These are phyloP conservation scores for Calonectria pauciramosa DNA, from an alignment of 2,329 filamentous ascomycete species.

Conservation along the genomic window DNA sequence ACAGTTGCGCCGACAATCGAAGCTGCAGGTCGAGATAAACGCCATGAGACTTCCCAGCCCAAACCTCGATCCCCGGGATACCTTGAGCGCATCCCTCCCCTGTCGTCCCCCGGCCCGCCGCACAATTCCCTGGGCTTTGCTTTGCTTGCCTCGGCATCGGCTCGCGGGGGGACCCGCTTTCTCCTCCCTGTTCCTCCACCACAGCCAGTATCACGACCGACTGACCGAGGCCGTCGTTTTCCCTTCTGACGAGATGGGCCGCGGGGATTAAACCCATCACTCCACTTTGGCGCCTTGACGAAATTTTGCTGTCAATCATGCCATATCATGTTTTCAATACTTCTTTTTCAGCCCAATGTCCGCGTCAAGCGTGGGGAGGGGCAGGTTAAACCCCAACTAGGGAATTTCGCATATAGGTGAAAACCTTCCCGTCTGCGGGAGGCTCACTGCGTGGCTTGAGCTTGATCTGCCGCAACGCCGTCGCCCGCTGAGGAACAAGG, in stretches of 20 bases:
- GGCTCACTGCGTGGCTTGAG: neutral
- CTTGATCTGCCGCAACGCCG: neutral
- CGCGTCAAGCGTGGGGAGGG: conserved; percentile 16
- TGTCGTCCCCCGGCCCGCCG: conserved; percentile 39
- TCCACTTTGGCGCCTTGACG: neutral
- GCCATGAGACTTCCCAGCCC: neutral
- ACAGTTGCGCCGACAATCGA: neutral
- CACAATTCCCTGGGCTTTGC: conserved; percentile 5
- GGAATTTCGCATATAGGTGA: neutral
- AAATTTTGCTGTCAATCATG: too few relatives aligned
- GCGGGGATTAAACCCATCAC: neutral
- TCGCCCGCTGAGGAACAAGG: neutral
- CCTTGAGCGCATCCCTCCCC: conserved; percentile 22
- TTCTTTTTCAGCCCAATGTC: neutral
- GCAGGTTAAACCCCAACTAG: neutral
- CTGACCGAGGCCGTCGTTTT: conserved; percentile 24
- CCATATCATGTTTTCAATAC: neutral
- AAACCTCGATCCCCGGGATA: neutral
- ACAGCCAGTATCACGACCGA: conserved; percentile 14
- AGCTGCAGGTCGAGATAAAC: neutral
- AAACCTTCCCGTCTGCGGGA: neutral
- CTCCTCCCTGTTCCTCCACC: conserved; percentile 26
- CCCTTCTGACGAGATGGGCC: neutral
- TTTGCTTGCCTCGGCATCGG: conserved; percentile 47
- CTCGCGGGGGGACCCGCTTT: conserved; percentile 37